These are phyloP conservation scores for Teratosphaeria gauchensis DNA, from an alignment of 2,329 filamentous ascomycete genomes.

Conservation along the genomic window DNA sequence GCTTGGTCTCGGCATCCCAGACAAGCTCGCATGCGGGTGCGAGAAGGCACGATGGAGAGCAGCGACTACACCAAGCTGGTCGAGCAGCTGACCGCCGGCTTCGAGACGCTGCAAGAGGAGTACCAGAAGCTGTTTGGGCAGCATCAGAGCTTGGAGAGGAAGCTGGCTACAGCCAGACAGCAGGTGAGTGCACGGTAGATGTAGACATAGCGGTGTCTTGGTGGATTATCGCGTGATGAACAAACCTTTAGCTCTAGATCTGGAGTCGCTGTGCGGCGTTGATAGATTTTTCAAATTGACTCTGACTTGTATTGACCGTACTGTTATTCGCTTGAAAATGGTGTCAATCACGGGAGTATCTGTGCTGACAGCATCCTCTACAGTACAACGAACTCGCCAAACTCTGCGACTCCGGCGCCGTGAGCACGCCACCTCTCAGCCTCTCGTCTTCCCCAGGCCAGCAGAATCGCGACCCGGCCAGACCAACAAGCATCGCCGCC, in stretches of 20 bases:
- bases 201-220: background rate
- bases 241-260: conserved; percentile 42
- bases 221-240: conserved; percentile 29
- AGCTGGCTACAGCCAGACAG: conserved; percentile 38
- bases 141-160: conserved; percentile 37
- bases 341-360: background rate
- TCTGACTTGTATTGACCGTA: conserved; percentile 24
- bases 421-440: conserved; percentile 22
- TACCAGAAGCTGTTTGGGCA: conserved; percentile 37
- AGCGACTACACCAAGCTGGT: background rate
- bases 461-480: conserved; percentile 5
- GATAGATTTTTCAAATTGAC: conserved; percentile 36
- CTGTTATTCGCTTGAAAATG: background rate
- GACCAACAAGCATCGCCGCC: conserved; percentile 18
- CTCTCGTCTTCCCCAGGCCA: conserved; percentile 23
- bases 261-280: conserved; percentile 37
- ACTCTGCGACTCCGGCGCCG: conserved; percentile 13
- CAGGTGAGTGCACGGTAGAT: conserved; percentile 31
- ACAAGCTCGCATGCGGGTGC: background rate
- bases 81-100: conserved; percentile 35
- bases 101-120: conserved; percentile 37
- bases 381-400: conserved; percentile 27
- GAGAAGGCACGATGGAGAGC: background rate
- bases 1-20: background rate
- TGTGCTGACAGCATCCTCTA: conserved; percentile 7